A percentile compares a stretch with the other conserved stretches of the same genome.
Evolutionary conservation across 257 asterid genomes (phyloP).

Genomic region (Craterostigma plantagineum): DNA sequence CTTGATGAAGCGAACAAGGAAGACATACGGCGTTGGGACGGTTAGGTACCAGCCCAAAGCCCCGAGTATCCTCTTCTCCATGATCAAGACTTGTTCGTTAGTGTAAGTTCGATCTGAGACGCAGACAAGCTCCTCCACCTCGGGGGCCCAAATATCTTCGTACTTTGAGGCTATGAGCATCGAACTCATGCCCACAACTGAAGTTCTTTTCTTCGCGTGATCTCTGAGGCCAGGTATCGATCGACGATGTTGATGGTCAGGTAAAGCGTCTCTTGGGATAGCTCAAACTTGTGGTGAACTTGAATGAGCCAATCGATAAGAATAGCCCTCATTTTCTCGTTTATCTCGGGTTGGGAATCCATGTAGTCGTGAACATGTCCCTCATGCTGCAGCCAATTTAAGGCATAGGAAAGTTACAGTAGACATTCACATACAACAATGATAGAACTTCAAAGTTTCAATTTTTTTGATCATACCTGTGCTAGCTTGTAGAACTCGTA

Average conservation of each 20-base stretch:
- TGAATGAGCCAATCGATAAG: conserved; percentile 77
- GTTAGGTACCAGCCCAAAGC: conserved; percentile 62
- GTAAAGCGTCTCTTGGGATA: conserved; percentile 68
- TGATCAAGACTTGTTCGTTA: conserved; percentile 36
- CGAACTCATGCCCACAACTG: conserved; percentile 70
- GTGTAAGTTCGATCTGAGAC: conserved; percentile 51
- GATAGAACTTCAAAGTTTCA: background rate
- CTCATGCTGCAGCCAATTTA: conserved; percentile 34
- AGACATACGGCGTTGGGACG: conserved; percentile 75
- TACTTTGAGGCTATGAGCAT: conserved; percentile 87
- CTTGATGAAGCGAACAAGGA: conserved; percentile 57
- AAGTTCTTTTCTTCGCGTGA: conserved; percentile 37
- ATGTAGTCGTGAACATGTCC: conserved; percentile 50
- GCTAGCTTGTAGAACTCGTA: conserved; percentile 64
- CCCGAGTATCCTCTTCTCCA: conserved; percentile 70
- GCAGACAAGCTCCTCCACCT: conserved; percentile 37
- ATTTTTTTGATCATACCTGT: conserved; percentile 25
- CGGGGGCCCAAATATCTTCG: conserved; percentile 98
- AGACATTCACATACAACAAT: background rate
- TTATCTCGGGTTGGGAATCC: conserved; percentile 62
- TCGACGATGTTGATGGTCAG: conserved; percentile 71
- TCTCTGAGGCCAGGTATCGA: conserved; percentile 40
- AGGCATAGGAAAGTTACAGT: background rate
- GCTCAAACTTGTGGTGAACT: conserved; percentile 76
- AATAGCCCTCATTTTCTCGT: conserved; percentile 63